phyloP scores from a whole-genome alignment of 106 monocot genomes.

The Acanthochlamys bracteata region DNA sequence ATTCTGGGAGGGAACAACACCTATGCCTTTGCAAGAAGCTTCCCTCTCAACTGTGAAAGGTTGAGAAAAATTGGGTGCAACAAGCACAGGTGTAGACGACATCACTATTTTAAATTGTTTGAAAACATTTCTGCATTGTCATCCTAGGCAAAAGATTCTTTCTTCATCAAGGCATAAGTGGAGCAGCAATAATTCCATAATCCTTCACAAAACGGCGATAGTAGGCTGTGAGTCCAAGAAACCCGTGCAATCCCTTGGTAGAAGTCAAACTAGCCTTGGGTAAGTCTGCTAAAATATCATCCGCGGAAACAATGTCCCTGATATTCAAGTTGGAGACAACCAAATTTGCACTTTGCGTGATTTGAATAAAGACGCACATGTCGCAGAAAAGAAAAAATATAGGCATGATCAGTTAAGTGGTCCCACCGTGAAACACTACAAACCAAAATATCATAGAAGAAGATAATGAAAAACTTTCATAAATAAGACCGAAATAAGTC shows the following conservation, averaged over 20 bases:
- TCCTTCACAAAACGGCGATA: neutral
- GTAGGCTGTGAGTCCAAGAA: neutral
- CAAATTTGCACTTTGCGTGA: neutral
- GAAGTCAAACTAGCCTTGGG: neutral
- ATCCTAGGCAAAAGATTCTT: too few relatives aligned
- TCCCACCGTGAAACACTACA: neutral
- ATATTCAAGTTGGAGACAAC: neutral
- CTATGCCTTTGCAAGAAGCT: too few relatives aligned
- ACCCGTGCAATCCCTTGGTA: neutral
- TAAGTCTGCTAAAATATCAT: neutral
- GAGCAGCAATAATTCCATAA: too few relatives aligned
- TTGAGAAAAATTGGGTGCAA: too few relatives aligned
- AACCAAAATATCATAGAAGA: slow-evolving; percentile 3
- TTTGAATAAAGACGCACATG: neutral
- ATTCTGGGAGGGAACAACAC: too few relatives aligned
- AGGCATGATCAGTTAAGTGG: neutral
- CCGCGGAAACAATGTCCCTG: neutral
- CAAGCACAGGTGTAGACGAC: too few relatives aligned
- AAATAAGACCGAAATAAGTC: neutral
- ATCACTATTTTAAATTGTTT: too few relatives aligned
- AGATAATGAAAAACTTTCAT: neutral
- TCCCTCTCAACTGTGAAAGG: too few relatives aligned
- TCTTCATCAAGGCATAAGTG: too few relatives aligned
- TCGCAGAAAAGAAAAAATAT: neutral
- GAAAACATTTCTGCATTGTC: too few relatives aligned